These are phyloP conservation scores for Acanthamoeba culbertsoni DNA, from an alignment of 208 protist genomes.

Conservation along the genomic window DNA sequence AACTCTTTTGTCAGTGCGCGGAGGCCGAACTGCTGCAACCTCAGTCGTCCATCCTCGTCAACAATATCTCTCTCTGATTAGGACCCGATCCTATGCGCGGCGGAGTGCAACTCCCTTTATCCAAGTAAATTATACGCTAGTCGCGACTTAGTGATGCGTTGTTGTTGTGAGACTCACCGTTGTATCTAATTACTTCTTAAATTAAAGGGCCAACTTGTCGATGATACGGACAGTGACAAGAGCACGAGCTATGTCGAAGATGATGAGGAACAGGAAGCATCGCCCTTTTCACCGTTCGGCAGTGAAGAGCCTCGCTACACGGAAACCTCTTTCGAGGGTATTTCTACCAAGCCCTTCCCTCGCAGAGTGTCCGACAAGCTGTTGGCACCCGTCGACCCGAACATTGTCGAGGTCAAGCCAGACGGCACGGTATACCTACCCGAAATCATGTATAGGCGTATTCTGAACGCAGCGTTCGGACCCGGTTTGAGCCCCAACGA, in stretches of 20 bases:
- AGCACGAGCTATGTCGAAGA: background rate
- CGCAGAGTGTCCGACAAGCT: conserved; percentile 44
- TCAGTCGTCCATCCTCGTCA: too few relatives aligned
- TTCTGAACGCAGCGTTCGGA: conserved; percentile 71
- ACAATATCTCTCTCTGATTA: too few relatives aligned
- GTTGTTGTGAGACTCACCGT: too few relatives aligned
- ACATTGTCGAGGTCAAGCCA: conserved; percentile 72
- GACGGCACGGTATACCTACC: conserved; percentile 74
- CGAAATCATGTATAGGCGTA: conserved; percentile 72
- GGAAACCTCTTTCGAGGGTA: conserved; percentile 11
- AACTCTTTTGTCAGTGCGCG: too few relatives aligned
- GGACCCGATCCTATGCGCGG: too few relatives aligned
- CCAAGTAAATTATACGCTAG: too few relatives aligned
- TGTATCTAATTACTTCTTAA: too few relatives aligned
- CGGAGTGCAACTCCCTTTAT: too few relatives aligned
- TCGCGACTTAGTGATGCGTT: too few relatives aligned
- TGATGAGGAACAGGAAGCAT: background rate
- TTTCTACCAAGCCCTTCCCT: conserved; percentile 62
- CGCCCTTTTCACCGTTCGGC: background rate
- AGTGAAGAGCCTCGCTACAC: background rate
- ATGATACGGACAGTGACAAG: too few relatives aligned
- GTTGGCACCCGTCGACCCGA: conserved; percentile 39
- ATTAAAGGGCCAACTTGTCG: too few relatives aligned
- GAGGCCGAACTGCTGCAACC: too few relatives aligned
- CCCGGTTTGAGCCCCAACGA: background rate